A percentile compares a stretch with the other conserved stretches of the same genome.
phyloP scores from a whole-genome alignment of 2,329 filamentous ascomycete species.

The Cladosporium sp. region DNA sequence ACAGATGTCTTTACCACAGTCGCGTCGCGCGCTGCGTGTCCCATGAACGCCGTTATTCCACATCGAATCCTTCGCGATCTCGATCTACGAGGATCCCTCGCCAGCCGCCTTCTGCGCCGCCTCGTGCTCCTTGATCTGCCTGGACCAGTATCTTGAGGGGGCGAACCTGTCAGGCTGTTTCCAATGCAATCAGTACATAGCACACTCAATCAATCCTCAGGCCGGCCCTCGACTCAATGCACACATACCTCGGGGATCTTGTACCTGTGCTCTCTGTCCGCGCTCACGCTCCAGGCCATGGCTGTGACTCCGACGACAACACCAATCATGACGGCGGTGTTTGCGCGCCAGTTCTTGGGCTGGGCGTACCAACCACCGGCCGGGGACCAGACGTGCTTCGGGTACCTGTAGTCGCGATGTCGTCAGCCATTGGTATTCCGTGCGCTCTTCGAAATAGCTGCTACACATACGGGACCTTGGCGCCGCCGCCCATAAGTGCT shows the following conservation, averaged over 20 bases:
- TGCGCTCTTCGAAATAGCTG: neutral
- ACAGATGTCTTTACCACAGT: conserved; percentile 10
- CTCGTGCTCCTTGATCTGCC: conserved; percentile 65
- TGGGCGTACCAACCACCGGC: conserved; percentile 96
- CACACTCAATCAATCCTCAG: neutral
- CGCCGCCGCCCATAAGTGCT: conserved; percentile 62
- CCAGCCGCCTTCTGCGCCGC: conserved; percentile 37
- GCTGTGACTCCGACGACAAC: conserved; percentile 63
- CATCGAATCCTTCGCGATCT: neutral
- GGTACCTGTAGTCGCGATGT: conserved; percentile 21
- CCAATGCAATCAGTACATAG: conserved; percentile 11
- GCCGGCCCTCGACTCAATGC: neutral
- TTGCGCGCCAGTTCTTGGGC: conserved; percentile 88
- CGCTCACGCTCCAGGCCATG: conserved; percentile 62
- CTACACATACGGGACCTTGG: conserved; percentile 61
- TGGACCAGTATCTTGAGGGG: conserved; percentile 76
- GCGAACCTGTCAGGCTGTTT: conserved; percentile 63
- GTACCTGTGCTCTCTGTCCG: conserved; percentile 64
- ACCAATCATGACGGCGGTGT: conserved; percentile 71
- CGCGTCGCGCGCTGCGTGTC: conserved; percentile 4
- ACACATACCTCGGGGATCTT: conserved; percentile 58
- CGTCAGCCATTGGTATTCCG: conserved; percentile 18
- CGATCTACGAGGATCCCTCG: conserved; percentile 6
- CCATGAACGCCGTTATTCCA: conserved; percentile 9
- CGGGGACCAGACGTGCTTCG: conserved; percentile 88